Percentiles rank a stretch among this genome's conserved stretches.
These are phyloP conservation scores for Hibiscus tridactylites DNA, from an alignment of 345 rosid genomes.

Conservation along the genomic window DNA sequence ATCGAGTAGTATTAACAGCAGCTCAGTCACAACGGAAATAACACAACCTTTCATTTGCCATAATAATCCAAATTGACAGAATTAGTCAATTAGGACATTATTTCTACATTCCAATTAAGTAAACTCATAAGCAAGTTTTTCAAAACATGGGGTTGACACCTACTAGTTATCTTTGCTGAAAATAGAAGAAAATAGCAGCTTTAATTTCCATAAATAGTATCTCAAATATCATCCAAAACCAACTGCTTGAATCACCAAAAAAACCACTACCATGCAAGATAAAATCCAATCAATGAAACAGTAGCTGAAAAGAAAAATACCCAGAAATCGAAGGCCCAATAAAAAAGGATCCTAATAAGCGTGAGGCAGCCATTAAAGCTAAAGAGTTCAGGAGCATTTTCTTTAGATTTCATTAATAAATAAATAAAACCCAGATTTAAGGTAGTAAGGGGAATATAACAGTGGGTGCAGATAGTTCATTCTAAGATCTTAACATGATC, in stretches of 20 bases:
- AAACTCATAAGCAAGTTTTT: too few relatives aligned
- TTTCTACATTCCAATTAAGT: too few relatives aligned
- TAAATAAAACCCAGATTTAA: neutral
- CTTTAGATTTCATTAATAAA: neutral
- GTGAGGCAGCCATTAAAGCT: neutral
- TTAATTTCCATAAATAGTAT: neutral
- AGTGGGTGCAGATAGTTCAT: too few relatives aligned
- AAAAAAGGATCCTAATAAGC: neutral
- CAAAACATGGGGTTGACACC: too few relatives aligned
- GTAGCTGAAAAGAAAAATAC: slow-evolving; percentile 6
- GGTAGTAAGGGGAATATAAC: too few relatives aligned
- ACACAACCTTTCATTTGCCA: too few relatives aligned
- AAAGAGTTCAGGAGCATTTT: neutral
- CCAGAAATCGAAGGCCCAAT: neutral
- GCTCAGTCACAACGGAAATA: too few relatives aligned
- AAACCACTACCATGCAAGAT: neutral
- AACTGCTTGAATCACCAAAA: slow-evolving; percentile 13
- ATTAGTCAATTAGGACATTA: too few relatives aligned
- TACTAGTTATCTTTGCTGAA: neutral
- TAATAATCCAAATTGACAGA: too few relatives aligned
- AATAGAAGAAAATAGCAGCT: neutral
- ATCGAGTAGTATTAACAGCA: too few relatives aligned
- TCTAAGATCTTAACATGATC: too few relatives aligned
- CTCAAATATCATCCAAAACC: slow-evolving; percentile 3
- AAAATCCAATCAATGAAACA: slow-evolving; percentile 28